Base-by-base conservation (phyloP, 192 early-diverging fungal genomes). In the Lobosporangium transversale region DNA sequence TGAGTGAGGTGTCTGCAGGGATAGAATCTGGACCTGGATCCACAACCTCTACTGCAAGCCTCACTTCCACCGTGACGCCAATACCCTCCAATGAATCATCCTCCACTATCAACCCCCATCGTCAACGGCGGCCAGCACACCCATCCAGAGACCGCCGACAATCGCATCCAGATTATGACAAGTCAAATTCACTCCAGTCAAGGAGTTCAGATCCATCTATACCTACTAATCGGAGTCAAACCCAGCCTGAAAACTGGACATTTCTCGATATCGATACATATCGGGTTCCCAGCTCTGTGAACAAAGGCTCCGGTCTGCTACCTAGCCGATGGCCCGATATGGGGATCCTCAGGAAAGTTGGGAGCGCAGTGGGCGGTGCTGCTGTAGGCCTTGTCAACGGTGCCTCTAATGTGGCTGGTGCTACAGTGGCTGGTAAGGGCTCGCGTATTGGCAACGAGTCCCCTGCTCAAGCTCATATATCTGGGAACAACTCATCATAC, bases 231-330 rank as follows among this genome's bases (percentile, higher is more conserved):
- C 48, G 42, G 20, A 31, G 49, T 27, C 48, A 62, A 47, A 49
- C n/a, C 1, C 57, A 68, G 29, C 65, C 73, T 37, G 73, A 76
- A 44, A 76, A 76, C 42, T 76, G 73, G 73, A 76, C 73, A 3
- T 67, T 76, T 49, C 58, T 76, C 8, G 73, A 76, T 35, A 45
- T 76, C 1, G 73, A 76, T 44, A 76, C 58, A 14, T 62, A 56
- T 8, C 58, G 59, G 9, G 59, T 66, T 1, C 73, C 73, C 14
- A 67, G 53, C 37, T 67, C 73, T 1, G 50, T 47, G 26, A 76
- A 62, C 30, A 51, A 37, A 30, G 64, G 42, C 3, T 29, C 58
- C 12, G 52, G 73, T 20, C 17, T 76, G 20, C 27, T 76, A 20
- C 45, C 63, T 24, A 65, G 73, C 21, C 58, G 63, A 14, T 76